Percentiles rank a stretch among this genome's conserved stretches.
Conservation (phyloP, 1,284 basidiomycete species). For the Malassezia slooffiae region DNA sequence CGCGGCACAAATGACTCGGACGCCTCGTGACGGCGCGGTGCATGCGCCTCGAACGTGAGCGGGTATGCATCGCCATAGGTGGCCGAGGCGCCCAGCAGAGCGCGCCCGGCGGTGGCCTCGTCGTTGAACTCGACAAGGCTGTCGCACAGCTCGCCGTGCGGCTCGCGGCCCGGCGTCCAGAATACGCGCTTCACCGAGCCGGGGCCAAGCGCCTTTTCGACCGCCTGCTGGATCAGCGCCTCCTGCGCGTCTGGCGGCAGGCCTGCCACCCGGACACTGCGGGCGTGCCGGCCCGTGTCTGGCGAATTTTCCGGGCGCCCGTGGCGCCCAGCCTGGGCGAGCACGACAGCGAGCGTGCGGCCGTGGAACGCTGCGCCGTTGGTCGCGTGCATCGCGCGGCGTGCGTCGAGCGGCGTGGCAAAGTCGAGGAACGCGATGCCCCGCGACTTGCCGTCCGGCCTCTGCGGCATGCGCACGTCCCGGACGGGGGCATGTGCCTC, state of each 20-base stretch:
- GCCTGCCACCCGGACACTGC: constrained; percentile 23
- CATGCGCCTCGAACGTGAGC: constrained; percentile 1
- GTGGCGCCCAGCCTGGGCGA: constrained; percentile 17
- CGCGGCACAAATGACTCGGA: constrained; percentile 5
- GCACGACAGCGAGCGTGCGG: constrained; percentile 27
- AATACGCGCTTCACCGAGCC: constrained; percentile 26
- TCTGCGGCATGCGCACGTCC: constrained; percentile 64
- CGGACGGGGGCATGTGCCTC: constrained; percentile 62
- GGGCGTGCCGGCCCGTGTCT: constrained; percentile 9
- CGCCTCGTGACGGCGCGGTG: background rate
- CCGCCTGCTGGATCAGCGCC: constrained; percentile 39
- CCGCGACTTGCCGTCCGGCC: constrained; percentile 61
- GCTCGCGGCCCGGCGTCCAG: constrained; percentile 24
- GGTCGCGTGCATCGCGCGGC: constrained; percentile 31
- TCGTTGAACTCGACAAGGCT: constrained; percentile 28
- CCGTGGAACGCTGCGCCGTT: constrained; percentile 30
- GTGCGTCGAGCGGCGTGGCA: constrained; percentile 48
- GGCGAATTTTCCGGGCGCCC: background rate
- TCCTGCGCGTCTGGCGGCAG: constrained; percentile 41
- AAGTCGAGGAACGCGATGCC: constrained; percentile 93
- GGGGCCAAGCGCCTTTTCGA: constrained; percentile 25
- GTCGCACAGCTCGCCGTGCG: constrained; percentile 1
- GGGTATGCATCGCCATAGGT: constrained; percentile 6
- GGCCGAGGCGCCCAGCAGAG: constrained; percentile 13
- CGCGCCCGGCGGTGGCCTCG: constrained; percentile 22